Conservation (phyloP, 139 green algal genomes). For the Zygnema circumcarinatum region DNA sequence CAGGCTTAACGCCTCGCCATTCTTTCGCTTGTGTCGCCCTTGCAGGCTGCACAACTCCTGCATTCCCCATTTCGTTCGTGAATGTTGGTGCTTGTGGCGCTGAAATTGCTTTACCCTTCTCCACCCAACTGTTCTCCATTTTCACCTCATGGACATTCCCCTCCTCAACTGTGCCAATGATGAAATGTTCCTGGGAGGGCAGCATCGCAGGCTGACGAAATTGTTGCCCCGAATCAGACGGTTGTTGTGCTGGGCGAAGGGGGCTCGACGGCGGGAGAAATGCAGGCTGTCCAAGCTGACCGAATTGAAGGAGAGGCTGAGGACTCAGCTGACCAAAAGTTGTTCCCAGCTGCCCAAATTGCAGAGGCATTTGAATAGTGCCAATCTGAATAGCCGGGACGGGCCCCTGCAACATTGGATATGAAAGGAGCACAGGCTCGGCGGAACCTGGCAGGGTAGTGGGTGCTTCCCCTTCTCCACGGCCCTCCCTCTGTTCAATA, state of each 20-base stretch:
- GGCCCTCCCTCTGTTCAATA: neutral
- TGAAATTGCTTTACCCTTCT: too few relatives aligned
- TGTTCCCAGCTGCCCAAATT: conserved; percentile 1
- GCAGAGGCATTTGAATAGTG: conserved; percentile 10
- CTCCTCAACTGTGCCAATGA: too few relatives aligned
- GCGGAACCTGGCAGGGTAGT: neutral
- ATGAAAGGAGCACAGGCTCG: neutral
- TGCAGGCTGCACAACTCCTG: neutral
- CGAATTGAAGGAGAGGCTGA: conserved; percentile 20
- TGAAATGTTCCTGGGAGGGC: too few relatives aligned
- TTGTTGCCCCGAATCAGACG: neutral
- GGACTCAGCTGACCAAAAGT: neutral
- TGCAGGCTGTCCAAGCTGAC: conserved; percentile 9
- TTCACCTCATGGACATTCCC: too few relatives aligned
- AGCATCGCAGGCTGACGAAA: too few relatives aligned
- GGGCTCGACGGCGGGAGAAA: neutral
- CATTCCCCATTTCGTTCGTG: neutral
- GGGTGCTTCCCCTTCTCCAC: neutral
- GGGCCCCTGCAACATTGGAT: neutral
- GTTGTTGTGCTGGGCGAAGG: neutral
- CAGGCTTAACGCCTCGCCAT: neutral
- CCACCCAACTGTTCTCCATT: too few relatives aligned
- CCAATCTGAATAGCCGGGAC: conserved; percentile 15
- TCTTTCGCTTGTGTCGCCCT: neutral
- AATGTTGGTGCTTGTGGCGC: too few relatives aligned